Evolutionary conservation across 1,284 basidiomycete species (phyloP), one percentile per base, ranked within the genome.

Genomic region (Trichosporon sp.): DNA sequence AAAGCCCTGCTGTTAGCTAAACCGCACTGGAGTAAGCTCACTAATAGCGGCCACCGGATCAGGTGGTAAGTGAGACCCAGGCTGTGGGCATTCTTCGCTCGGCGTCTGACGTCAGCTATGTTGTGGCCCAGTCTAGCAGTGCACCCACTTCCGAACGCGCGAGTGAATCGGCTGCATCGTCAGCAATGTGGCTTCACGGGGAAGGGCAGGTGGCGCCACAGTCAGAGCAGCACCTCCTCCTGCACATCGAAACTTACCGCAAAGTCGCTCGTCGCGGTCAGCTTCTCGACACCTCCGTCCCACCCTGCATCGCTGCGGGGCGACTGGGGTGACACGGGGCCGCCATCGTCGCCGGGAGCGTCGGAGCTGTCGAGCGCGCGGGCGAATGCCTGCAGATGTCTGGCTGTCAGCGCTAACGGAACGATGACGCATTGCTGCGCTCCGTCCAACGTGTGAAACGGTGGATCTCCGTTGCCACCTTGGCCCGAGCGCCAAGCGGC

Each of bases 211-310:
- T 23, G n/a, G 23, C 47, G 47, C 47, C 56, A 2, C 9, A 25
- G 35, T 7, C 18, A 18, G 3, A 15, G 62, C 13, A 12, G 34
- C 27, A 8, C 27, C 15, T 1, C 12, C 11, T 21, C n/a, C n/a
- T n/a, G n/a, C n/a, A 9, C 21, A 12, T 32, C 27, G 13, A 9
- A 21, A 76, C 80, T 71, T 60, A 82, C 80, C 1, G 95, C 95
- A 79, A 96, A 98, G 81, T 97, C 95, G 11, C 91, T 93, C 58
- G 95, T 85, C 0, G 94, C 93, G 65, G 92, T 90, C 15, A 97
- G 89, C 83, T 93, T 94, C 77, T 90, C 86, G 32, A 88, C 85
- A 3, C 60, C 60, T 5, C 25, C 44, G 53, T 27, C 62, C 72
- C 72, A 72, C 8, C 68, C 68, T 8, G 68, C 66, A 12, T 64